Base-by-base conservation (phyloP, 305 asterid genomes). In the Fraxinus nigra region DNA sequence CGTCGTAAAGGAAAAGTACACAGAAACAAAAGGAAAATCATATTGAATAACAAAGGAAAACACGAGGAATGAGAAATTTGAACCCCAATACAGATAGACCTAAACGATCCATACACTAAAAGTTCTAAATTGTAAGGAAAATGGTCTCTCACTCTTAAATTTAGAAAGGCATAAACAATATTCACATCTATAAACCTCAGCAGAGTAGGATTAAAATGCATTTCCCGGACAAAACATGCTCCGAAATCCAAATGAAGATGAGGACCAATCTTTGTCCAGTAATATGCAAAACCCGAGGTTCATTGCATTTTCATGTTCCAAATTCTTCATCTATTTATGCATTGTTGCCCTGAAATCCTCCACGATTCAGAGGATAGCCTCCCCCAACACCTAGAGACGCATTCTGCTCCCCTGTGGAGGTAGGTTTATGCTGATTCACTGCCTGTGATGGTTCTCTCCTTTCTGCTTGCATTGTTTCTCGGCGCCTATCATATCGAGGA, bases 401-500 rank as follows among this genome's bases (percentile, higher is more conserved):
- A 79, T 82, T 88, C 78, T 81, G 89, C 65, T 69, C 84, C 37
- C 79, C 74, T 0, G 51, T 30, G 65, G 88, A 37, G 11, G 86
- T 35, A 48, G 85, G 75, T 76, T 83, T 86, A 26, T 81, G 88
- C 75, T 87, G 90, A 80, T 85, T 84, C 3, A 83, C 32, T 22
- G 86, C 67, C 90, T 75, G 86, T 38, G 75, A 61, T 24, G 92
- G 86, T 34, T 86, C 91, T 81, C 88, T 87, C 87, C 92, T 89
- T 67, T 88, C 89, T 16, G 89, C 94, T 83, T 86, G 96, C 97
- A 93, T 89, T 46, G 97, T 90, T 75, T 93, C 97, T 16, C 93
- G 85, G 54, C 97, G 97, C 77, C 93, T 91, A 72, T 95, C 95
- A 24, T 92, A 88, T 2, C 98, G 86, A 46, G 97, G 98, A 33